A percentile compares a stretch with the other conserved stretches of the same genome.
phyloP scores from a whole-genome alignment of 2,329 filamentous ascomycete genomes.

The Catunica adiposa region DNA sequence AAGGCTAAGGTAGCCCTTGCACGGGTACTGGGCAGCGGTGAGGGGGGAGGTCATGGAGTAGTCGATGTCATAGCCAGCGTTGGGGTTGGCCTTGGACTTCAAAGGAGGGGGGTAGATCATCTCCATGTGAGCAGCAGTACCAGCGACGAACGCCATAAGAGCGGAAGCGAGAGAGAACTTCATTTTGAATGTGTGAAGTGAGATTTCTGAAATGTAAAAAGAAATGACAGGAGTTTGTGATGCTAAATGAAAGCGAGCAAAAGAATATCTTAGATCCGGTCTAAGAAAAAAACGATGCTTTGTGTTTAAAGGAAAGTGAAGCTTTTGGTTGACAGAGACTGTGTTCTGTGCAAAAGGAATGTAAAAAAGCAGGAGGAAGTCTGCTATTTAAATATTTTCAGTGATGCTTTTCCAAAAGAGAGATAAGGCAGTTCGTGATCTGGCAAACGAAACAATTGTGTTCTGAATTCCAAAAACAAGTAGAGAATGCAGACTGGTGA shows the following conservation, averaged over 20 bases:
- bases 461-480: neutral
- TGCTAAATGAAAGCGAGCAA: neutral
- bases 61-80: conserved; percentile 37
- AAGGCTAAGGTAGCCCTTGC: conserved; percentile 46
- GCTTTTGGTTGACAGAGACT: neutral
- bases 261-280: conserved; percentile 4
- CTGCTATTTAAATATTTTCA: neutral
- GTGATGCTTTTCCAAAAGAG: neutral
- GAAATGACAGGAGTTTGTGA: too few relatives aligned
- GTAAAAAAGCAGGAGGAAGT: neutral
- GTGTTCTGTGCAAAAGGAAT: neutral
- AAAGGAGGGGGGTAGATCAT: conserved; percentile 37
- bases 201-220: too few relatives aligned
- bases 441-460: neutral
- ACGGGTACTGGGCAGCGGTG: conserved; percentile 53
- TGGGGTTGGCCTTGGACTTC: conserved; percentile 35
- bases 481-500: neutral
- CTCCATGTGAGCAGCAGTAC: conserved; percentile 39
- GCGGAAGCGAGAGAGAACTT: conserved; percentile 25
- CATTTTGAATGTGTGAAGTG: conserved; percentile 23
- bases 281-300: neutral
- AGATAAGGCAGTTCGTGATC: neutral
- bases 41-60: conserved; percentile 59
- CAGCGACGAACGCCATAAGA: conserved; percentile 27
- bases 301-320: conserved; percentile 3